These are phyloP conservation scores for Psilocybe tampanensis DNA, from an alignment of 768 basidiomycete species.

Conservation along the genomic window DNA sequence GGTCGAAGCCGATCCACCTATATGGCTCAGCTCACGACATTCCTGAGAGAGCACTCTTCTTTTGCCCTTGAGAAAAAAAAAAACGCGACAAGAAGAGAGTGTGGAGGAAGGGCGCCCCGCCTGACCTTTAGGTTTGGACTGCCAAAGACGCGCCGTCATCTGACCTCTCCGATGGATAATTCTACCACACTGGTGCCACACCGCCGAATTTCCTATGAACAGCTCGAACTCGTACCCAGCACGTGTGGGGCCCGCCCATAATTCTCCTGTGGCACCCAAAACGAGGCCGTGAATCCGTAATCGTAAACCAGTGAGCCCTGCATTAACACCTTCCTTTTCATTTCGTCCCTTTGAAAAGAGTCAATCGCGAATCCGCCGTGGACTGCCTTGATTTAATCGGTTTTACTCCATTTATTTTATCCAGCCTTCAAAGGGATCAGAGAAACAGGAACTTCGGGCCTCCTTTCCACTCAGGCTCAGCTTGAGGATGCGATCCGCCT, in stretches of 20 bases:
- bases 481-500: too few species aligned
- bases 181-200: background rate
- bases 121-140: slow-evolving; percentile 9
- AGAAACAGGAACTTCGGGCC: too few species aligned
- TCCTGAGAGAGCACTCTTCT: background rate
- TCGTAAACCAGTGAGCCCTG: too few species aligned
- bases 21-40: slow-evolving; percentile 13
- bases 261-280: too few species aligned
- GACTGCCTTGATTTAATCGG: background rate
- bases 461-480: too few species aligned
- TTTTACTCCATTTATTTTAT: background rate
- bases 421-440: background rate
- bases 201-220: too few species aligned
- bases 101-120: background rate
- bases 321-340: too few species aligned
- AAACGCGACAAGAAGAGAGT: background rate
- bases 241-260: too few species aligned
- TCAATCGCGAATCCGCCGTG: background rate
- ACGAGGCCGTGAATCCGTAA: too few species aligned
- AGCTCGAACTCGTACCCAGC: background rate
- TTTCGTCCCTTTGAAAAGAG: too few species aligned
- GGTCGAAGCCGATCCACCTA: slow-evolving; percentile 5
- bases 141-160: background rate
- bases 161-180: background rate
- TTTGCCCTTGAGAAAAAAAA: slow-evolving; percentile 11